Base-by-base conservation (phyloP, 148 eudicot genomes). In the Selenicereus undatus region DNA sequence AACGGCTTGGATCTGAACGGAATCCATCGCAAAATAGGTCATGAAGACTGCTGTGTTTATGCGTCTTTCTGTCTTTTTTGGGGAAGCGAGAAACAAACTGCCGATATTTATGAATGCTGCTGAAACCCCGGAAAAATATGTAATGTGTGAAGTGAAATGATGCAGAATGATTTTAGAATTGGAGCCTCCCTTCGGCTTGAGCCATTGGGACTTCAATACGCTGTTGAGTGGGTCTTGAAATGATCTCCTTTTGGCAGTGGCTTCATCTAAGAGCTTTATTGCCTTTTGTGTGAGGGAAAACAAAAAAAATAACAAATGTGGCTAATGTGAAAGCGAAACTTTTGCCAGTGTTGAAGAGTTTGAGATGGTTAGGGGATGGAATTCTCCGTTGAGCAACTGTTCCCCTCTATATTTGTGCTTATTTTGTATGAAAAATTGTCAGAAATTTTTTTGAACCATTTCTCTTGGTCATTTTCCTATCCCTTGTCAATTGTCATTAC, bases 1-100 rank as follows among this genome's bases (percentile, higher is more conserved):
- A 86, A 87, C 88, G 93, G 86, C 88, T 88, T 84, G 91, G 92
- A 83, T 88, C 93, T 14, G 95, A 91, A 71, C 87, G 93, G 86
- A 83, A 77, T 73, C 90, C 90, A 79, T 88, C 94, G 20, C 98
- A 93, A 78, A 88, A 88, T 74, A 90, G 91, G 84, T 88, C 82
- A 76, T 90, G 85, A 91, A 76, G 75, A 65, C 75, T 48, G 16
- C 26, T 45, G 32, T 16, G 9, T 65, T 43, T 77, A 20, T 73
- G 75, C 70, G n/a, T 35, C 64, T 73, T 64, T 58, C 54, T 50
- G 50, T 73, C 72, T 74, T 66, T 68, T 87, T 81, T 78, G 32
- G 70, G 75, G 83, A 76, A 79, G 74, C 43, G 77, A 80, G 73
- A 73, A 81, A 75, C 80, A 83, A 86, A 81, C 84, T 76, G 77